Base-by-base conservation (phyloP, 1,139 yeast species). In the Yamadazyma triangularis region DNA sequence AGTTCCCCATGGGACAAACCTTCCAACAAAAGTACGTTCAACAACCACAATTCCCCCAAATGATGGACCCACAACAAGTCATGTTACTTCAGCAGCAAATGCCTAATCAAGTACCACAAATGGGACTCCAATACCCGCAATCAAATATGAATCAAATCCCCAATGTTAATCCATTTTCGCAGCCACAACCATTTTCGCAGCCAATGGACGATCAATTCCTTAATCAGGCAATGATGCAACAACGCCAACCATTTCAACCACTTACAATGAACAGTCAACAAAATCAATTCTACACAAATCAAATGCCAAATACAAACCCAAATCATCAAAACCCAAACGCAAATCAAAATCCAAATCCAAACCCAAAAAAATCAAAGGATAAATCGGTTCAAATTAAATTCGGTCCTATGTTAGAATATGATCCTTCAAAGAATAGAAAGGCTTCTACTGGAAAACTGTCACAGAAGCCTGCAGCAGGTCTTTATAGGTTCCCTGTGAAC, bases 341-440 rank as follows among this genome's bases (percentile, higher is more conserved):
- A n/a, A n/a, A n/a, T n/a, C n/a, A n/a, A n/a, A n/a, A n/a, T n/a
- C n/a, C n/a, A n/a, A 30, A 15, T 13, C 25, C 19, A 26, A 23
- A 19, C 13, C 26, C 24, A n/a, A 25, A 39, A 11, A 48, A 42
- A 24, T n/a, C n/a, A n/a, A n/a, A n/a, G n/a, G 53, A 50, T 31
- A 57, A 55, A 15, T 10, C n/a, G 4, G 60, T 48, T 30, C 58
- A 59, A 30, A 59, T 64, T 28, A 64, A 55, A 23, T 64, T 64
- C 42, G 68, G 69, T 14, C 71, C 70, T 3, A 63, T 64, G 36
- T 46, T 64, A 31, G 70, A 56, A 26, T 64, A 64, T 34, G 70
- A 64, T 39, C 71, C 71, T 4, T 61, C 67, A 8, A 60, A 57
- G 34, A 40, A 31, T 22, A 30, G 31, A 3, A 43, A 39, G 28